phyloP scores from a whole-genome alignment of 2,329 filamentous ascomycete species.

The Xylaria sp. region DNA sequence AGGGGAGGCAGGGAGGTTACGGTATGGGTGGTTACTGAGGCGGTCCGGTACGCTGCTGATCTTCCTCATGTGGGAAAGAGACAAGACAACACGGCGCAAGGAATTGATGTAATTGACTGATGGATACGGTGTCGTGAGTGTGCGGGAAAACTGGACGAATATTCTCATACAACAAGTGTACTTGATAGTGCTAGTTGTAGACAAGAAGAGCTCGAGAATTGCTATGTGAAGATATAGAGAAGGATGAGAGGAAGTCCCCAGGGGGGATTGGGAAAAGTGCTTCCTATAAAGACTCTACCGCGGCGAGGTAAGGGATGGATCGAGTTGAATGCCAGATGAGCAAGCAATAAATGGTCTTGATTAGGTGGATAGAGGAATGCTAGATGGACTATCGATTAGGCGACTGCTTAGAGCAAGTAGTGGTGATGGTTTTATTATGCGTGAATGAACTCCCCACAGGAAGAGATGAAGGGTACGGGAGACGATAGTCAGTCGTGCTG shows the following conservation, averaged over 20 bases:
- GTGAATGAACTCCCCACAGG: neutral
- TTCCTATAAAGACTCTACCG: constrained; percentile 17
- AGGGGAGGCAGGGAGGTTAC: neutral
- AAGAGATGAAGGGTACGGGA: constrained; percentile 20
- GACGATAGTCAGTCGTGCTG: constrained; percentile 6
- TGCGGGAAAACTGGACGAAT: neutral
- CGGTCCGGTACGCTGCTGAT: constrained; percentile 10
- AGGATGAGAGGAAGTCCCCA: neutral
- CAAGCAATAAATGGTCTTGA: constrained; percentile 17
- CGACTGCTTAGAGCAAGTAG: constrained; percentile 5
- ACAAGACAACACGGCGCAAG: neutral
- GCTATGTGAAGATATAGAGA: constrained; percentile 5
- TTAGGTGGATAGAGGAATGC: constrained; percentile 17
- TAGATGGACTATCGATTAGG: constrained; percentile 19
- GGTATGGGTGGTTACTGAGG: constrained; percentile 10
- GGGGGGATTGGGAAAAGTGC: neutral
- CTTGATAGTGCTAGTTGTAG: constrained; percentile 5
- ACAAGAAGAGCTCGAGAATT: constrained; percentile 14
- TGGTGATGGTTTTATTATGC: constrained; percentile 15
- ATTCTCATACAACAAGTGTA: constrained; percentile 9
- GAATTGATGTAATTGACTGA: neutral
- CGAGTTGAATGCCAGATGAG: constrained; percentile 3
- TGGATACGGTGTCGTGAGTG: neutral
- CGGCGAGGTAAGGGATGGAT: neutral
- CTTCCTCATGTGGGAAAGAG: constrained; percentile 9